Percentiles rank a stretch among this genome's conserved stretches.
Conservation (phyloP, 1,284 basidiomycete species). For the Ustilago tritici region DNA sequence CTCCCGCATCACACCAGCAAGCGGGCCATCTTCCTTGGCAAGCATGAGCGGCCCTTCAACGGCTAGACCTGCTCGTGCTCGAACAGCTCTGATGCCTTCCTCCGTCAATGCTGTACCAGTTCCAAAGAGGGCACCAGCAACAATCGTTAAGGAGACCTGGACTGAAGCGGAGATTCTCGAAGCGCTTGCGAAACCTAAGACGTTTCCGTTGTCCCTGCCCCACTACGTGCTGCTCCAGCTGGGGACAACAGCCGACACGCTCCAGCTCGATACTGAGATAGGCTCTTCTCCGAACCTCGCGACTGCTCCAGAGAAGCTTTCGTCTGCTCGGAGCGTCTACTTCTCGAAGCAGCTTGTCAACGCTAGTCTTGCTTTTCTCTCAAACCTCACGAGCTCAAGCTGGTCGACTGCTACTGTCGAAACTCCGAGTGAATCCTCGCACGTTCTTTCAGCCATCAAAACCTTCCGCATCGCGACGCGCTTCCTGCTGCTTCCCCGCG, state of each 20-base stretch:
- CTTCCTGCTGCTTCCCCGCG: constrained; percentile 25
- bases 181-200: constrained; percentile 19
- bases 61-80: constrained; percentile 4
- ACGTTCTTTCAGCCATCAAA: constrained; percentile 29
- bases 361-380: constrained; percentile 28
- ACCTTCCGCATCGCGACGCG: constrained; percentile 38
- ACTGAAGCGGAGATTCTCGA: constrained; percentile 28
- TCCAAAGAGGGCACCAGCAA: background rate
- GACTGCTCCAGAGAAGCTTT: constrained; percentile 10
- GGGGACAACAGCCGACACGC: constrained; percentile 20
- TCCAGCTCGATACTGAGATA: constrained; percentile 25
- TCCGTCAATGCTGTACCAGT: background rate
- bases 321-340: constrained; percentile 27
- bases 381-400: constrained; percentile 21
- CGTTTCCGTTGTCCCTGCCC: constrained; percentile 11
- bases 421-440: background rate
- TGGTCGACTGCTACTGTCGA: constrained; percentile 25
- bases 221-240: constrained; percentile 28
- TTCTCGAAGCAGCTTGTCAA: constrained; percentile 60
- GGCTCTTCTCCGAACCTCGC: constrained; percentile 6
- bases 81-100: constrained; percentile 3
- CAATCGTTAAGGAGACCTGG: constrained; percentile 17
- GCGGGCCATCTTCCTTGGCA: background rate
- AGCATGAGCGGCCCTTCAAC: constrained; percentile 1
- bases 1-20: constrained; percentile 2